phyloP scores from a whole-genome alignment of 2,329 filamentous ascomycete genomes.

The Aplosporella prunicola region DNA sequence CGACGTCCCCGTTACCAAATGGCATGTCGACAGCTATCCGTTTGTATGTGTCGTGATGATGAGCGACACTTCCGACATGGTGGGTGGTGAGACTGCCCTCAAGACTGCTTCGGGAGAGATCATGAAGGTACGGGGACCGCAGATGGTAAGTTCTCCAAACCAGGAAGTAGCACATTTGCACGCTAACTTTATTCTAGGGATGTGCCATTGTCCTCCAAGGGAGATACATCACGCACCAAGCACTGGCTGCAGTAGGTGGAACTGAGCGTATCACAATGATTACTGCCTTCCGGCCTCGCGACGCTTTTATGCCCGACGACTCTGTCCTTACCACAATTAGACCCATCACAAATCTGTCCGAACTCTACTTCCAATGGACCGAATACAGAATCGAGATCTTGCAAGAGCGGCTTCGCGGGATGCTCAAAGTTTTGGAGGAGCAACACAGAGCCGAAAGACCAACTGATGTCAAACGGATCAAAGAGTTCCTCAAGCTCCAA shows the following conservation, averaged over 20 bases:
- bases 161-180: slow-evolving; percentile 2
- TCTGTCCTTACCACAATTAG: slow-evolving; percentile 29
- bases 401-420: slow-evolving; percentile 25
- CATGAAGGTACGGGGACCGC: slow-evolving; percentile 36
- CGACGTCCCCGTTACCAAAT: slow-evolving; percentile 19
- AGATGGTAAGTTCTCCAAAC: slow-evolving; percentile 27
- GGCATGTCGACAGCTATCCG: slow-evolving; percentile 44
- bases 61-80: slow-evolving; percentile 39
- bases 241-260: slow-evolving; percentile 31
- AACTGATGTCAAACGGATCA: too few relatives aligned
- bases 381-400: slow-evolving; percentile 32
- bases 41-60: slow-evolving; percentile 46
- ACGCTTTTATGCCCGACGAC: slow-evolving; percentile 33
- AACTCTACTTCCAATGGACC: slow-evolving; percentile 30
- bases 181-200: slow-evolving; percentile 1
- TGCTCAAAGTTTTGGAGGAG: slow-evolving; percentile 26
- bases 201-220: slow-evolving; percentile 37
- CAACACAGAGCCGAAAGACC: too few relatives aligned
- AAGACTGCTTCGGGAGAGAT: slow-evolving; percentile 44
- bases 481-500: too few relatives aligned
- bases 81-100: slow-evolving; percentile 50
- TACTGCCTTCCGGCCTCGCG: slow-evolving; percentile 35
- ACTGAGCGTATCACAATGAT: slow-evolving; percentile 40
- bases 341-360: slow-evolving; percentile 28
- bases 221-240: slow-evolving; percentile 38